Conservation (phyloP, 306 rosid species). For the Dalbergia cochinchinensis region DNA sequence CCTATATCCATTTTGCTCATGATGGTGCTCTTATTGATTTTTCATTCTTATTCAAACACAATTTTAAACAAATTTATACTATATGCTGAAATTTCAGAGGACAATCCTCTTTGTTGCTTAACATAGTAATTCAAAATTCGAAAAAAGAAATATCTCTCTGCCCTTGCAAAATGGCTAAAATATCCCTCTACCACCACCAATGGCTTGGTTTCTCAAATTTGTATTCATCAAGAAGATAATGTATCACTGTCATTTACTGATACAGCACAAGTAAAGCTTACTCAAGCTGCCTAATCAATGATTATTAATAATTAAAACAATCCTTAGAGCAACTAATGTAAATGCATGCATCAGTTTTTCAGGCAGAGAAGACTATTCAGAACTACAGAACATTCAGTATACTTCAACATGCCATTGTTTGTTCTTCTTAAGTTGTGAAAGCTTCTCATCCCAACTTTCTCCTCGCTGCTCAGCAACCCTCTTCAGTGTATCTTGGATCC, state of each 20-base stretch:
- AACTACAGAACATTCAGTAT: slow-evolving; percentile 60
- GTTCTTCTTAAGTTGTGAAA: slow-evolving; percentile 90
- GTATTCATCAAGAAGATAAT: slow-evolving; percentile 42
- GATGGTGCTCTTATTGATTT: too few species aligned
- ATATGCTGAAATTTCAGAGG: not conserved
- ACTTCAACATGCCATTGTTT: slow-evolving; percentile 99
- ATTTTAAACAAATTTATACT: too few species aligned
- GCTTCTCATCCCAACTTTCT: slow-evolving; percentile 94
- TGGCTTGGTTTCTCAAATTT: slow-evolving; percentile 21
- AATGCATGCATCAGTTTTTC: not conserved
- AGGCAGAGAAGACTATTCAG: not conserved
- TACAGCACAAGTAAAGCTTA: slow-evolving; percentile 45
- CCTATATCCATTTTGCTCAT: too few species aligned
- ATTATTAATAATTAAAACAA: slow-evolving; percentile 35
- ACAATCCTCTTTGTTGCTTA: not conserved
- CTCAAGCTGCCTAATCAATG: slow-evolving; percentile 47
- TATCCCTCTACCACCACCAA: slow-evolving; percentile 19
- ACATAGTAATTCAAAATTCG: slow-evolving; percentile 9
- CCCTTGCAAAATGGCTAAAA: slow-evolving; percentile 17
- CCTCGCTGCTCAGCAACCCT: slow-evolving; percentile 89
- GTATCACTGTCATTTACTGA: slow-evolving; percentile 34
- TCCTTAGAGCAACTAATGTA: slow-evolving; percentile 33
- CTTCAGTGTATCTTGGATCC: slow-evolving; percentile 93
- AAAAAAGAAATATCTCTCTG: slow-evolving; percentile 13
- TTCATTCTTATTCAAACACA: too few species aligned